Base-by-base conservation (phyloP, 2,329 filamentous ascomycete genomes). In the Aureobasidium vineae region DNA sequence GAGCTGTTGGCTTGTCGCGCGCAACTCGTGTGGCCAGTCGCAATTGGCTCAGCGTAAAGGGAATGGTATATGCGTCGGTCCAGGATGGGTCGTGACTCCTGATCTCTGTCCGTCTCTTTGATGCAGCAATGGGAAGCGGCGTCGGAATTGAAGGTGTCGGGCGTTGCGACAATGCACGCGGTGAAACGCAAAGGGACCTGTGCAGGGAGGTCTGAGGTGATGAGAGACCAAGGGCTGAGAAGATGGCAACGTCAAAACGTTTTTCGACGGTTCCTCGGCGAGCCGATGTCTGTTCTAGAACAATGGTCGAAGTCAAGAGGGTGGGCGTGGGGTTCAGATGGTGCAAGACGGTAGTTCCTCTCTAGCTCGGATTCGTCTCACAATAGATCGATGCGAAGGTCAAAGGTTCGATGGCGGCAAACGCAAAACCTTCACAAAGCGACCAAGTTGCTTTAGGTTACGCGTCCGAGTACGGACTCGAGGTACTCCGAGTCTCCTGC, bases 231-330 rank as follows among this genome's bases (percentile, higher is more conserved):
- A 26, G 47, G 38, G 43, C 8, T 19, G 61, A 64, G 47, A 54
- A 63, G 59, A 41, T 52, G 59, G 26, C 19, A 52, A 63, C 59
- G 47, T 64, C 60, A 38, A 54, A 64, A 64, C 61, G 61, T 47
- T 49, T 54, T 49, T 21, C 28, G 49, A 64, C 49, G 57, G 33
- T 21, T 43, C 43, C 60, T 64, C 61, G 61, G 38, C 61, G 49
- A 43, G 59, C 45, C 43, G 47, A 52, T 19, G 45, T 59, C 54
- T 61, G 49, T 64, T 64, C 61, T 64, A 64, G 61, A 64, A 64
- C 61, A 49, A 43, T 26, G 40, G 19, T 49, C 57, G 45, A 21
- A 52, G 19, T 63, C 31, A 13, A 50, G 59, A 63, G 45, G 56
- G 45, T 31, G 57, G 16, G 59, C 59, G 59, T 63, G 61, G 61